A percentile compares a stretch with the other conserved stretches of the same genome.
Conservation (phyloP, 768 basidiomycete species). For the Polyporus arcularius region DNA sequence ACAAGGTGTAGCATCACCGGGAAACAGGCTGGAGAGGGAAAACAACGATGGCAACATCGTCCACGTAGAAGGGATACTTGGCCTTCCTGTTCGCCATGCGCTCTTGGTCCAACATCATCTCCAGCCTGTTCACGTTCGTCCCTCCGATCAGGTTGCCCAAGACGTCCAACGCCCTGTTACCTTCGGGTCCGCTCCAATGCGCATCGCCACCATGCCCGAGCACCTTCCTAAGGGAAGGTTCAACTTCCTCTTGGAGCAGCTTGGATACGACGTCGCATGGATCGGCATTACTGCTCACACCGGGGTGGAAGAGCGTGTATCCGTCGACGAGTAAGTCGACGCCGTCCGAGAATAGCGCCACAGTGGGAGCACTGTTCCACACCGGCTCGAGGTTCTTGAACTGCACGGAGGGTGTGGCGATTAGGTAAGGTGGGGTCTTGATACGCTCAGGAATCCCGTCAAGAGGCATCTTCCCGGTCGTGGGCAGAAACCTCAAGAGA, state of each 20-base stretch:
- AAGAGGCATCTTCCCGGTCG: not conserved
- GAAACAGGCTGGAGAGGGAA: not conserved
- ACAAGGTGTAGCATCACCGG: not conserved
- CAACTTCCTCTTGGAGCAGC: slow-evolving; percentile 1
- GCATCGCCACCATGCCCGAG: slow-evolving; percentile 2
- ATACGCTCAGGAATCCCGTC: not conserved
- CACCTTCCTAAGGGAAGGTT: not conserved
- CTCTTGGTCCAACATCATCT: not conserved
- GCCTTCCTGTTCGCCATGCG: not conserved
- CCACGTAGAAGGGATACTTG: not conserved
- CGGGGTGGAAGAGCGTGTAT: not conserved
- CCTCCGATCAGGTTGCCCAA: slow-evolving; percentile 6
- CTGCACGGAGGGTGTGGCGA: slow-evolving; percentile 4
- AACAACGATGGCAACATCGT: slow-evolving; percentile 6
- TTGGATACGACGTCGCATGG: not conserved
- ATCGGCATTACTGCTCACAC: slow-evolving; percentile 1
- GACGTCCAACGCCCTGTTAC: slow-evolving; percentile 5
- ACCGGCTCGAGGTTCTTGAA: slow-evolving; percentile 4
- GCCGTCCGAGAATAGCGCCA: slow-evolving; percentile 10
- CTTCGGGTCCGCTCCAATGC: slow-evolving; percentile 4
- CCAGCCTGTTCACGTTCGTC: not conserved
- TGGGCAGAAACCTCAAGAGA: slow-evolving; percentile 1
- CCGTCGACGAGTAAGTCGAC: slow-evolving; percentile 14
- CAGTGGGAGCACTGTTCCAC: not conserved
- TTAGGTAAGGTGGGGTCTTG: slow-evolving; percentile 4